phyloP scores from a whole-genome alignment of 2,329 filamentous ascomycete species.

The Botrytis sinoallii region DNA sequence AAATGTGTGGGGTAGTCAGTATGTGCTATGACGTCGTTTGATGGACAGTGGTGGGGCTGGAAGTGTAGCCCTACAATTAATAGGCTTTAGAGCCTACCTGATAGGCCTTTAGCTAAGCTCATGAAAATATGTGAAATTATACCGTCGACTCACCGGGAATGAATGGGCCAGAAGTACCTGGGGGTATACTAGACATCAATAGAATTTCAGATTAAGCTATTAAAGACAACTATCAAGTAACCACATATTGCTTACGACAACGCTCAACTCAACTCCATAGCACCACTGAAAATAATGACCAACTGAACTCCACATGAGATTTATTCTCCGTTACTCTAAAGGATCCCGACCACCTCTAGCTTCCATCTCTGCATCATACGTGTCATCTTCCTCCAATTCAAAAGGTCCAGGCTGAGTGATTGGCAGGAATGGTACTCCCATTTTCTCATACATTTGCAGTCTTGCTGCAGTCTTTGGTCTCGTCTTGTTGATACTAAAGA shows the following conservation, averaged over 20 bases:
- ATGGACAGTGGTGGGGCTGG: background rate
- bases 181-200: background rate
- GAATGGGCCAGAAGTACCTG: background rate
- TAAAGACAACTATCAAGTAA: background rate
- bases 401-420: slow-evolving; percentile 21
- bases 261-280: background rate
- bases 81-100: background rate
- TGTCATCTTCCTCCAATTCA: slow-evolving; percentile 17
- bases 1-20: slow-evolving; percentile 15
- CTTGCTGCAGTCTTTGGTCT: slow-evolving; percentile 30
- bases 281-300: background rate
- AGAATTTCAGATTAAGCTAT: background rate
- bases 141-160: background rate
- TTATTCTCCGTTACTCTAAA: background rate
- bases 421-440: slow-evolving; percentile 21
- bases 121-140: background rate
- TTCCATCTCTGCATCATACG: slow-evolving; percentile 15
- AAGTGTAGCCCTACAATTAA: background rate
- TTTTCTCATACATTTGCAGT: slow-evolving; percentile 21
- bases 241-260: background rate
- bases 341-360: slow-evolving; percentile 18
- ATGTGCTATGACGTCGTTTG: slow-evolving; percentile 15
- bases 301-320: background rate
- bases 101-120: background rate
- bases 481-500: slow-evolving; percentile 60